These are phyloP conservation scores for Coprinopsis strossmayeri DNA, from an alignment of 768 basidiomycete species.

Conservation along the genomic window DNA sequence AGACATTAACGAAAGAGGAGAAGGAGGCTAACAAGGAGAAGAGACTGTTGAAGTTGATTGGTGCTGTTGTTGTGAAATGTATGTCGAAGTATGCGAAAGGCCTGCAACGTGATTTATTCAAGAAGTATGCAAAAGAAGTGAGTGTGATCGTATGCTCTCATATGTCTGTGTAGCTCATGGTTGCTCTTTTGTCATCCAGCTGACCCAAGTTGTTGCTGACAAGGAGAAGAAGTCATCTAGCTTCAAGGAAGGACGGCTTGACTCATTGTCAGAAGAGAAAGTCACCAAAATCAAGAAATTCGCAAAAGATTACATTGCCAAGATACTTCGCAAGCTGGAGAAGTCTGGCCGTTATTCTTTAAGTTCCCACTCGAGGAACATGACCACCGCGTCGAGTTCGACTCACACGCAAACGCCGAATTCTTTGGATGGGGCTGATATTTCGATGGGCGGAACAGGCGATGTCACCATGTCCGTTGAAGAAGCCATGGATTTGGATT, in stretches of 20 bases:
- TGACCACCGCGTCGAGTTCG: conserved; percentile 18
- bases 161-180: not conserved
- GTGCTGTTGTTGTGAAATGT: conserved; percentile 83
- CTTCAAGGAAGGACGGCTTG: conserved; percentile 69
- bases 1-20: conserved; percentile 40
- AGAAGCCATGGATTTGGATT: conserved; percentile 26
- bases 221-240: conserved; percentile 91
- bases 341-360: conserved; percentile 34
- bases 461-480: conserved; percentile 24
- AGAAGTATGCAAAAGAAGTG: conserved; percentile 94
- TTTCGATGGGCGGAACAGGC: not conserved
- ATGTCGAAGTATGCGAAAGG: conserved; percentile 85
- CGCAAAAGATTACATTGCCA: conserved; percentile 83
- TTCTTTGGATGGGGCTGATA: conserved; percentile 26
- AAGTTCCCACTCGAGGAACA: conserved; percentile 16
- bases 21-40: conserved; percentile 76
- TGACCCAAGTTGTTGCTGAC: conserved; percentile 81
- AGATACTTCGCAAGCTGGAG: conserved; percentile 65
- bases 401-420: conserved; percentile 35
- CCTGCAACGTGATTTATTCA: conserved; percentile 79
- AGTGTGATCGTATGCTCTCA: conserved; percentile 14
- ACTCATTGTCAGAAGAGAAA: conserved; percentile 82
- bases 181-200: conserved; percentile 32
- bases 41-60: conserved; percentile 73
- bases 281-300: conserved; percentile 86